Base-by-base conservation (phyloP, 2,329 filamentous ascomycete genomes). In the Emericellopsis cladophorae region DNA sequence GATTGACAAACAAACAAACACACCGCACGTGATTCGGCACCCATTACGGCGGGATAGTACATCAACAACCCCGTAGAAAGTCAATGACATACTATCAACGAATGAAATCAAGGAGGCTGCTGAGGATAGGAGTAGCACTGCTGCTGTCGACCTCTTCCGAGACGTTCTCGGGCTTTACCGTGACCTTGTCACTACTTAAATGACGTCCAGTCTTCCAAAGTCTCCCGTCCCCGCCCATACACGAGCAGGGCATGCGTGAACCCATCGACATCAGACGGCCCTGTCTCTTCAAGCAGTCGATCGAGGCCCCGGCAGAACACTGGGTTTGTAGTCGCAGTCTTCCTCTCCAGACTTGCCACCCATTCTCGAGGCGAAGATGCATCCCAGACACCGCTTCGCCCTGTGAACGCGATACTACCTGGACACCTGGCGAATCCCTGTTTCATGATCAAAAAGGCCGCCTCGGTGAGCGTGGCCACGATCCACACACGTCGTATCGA, bases 401-500 rank as follows among this genome's bases (percentile, higher is more conserved):
- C 51, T 2, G 55, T 56, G 26, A 55, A 46, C 39, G 35, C 39
- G 15, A 51, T 44, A 2, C 45, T 44, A 21, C 51, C 51, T 15
- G 26, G 34, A 24, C 49, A 52, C 8, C 34, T 36, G 16, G 36
- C 31, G 21, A 33, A 36, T 15, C 42, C 16, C 38, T 45, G 31
- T 45, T 52, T 21, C 35, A 48, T 23, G 40, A 49, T 23, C 22
- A 45, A 33, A 31, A 51, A 52, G 4, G 47, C 41, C 10, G 45
- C 43, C 24, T 49, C 40, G 3, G 52, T 42, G n/a, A 47, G 42
- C 21, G 45, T 43, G 0, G 45, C 47, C 7, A 55, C 32, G 18
- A 51, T 40, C 48, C 53, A 57, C 1, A 53, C 56, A 9, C 56
- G 50, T 6, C 56, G 46, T n/a, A 55, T 41, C 18, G 49, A 52